Evolutionary conservation across 805 yeast species (phyloP).

Genomic region (Candida easanensis): DNA sequence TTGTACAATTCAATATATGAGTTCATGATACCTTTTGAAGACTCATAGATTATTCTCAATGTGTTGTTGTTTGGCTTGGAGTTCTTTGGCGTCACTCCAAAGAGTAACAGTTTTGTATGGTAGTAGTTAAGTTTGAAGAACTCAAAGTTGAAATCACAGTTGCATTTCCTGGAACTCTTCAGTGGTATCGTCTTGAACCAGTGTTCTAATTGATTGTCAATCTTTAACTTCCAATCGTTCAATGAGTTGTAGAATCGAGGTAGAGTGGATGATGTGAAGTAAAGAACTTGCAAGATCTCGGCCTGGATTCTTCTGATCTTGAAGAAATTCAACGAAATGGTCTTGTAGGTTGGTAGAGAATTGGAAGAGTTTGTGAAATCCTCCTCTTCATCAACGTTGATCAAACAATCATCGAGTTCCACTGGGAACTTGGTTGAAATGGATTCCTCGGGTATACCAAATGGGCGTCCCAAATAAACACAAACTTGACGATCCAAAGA

Average conservation of each 20-base stretch:
- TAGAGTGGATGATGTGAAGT: constrained; percentile 62
- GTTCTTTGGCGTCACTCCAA: constrained; percentile 76
- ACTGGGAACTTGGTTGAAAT: constrained; percentile 72
- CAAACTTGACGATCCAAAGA: constrained; percentile 83
- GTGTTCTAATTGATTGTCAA: constrained; percentile 47
- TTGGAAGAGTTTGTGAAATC: constrained; percentile 40
- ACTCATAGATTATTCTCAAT: constrained; percentile 52
- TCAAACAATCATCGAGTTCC: constrained; percentile 67
- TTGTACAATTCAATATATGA: constrained; percentile 57
- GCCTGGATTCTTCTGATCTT: constrained; percentile 72
- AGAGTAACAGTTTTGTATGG: constrained; percentile 67
- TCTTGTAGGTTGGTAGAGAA: constrained; percentile 59
- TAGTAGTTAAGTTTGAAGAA: constrained; percentile 74
- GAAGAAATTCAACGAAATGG: constrained; percentile 65
- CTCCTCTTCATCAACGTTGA: constrained; percentile 35
- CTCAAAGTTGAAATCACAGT: constrained; percentile 69
- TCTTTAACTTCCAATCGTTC: constrained; percentile 60
- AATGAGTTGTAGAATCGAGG: constrained; percentile 59
- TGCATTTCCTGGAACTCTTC: constrained; percentile 53
- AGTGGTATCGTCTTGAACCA: constrained; percentile 63
- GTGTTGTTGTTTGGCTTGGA: constrained; percentile 52
- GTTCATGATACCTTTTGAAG: constrained; percentile 64
- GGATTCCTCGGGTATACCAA: constrained; percentile 82
- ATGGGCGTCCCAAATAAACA: constrained; percentile 82
- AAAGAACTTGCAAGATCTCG: constrained; percentile 67